Evolutionary conservation across 495 filamentous ascomycete genomes (phyloP), one percentile per base, ranked within the genome.

Genomic region (Xylaria nigripes): DNA sequence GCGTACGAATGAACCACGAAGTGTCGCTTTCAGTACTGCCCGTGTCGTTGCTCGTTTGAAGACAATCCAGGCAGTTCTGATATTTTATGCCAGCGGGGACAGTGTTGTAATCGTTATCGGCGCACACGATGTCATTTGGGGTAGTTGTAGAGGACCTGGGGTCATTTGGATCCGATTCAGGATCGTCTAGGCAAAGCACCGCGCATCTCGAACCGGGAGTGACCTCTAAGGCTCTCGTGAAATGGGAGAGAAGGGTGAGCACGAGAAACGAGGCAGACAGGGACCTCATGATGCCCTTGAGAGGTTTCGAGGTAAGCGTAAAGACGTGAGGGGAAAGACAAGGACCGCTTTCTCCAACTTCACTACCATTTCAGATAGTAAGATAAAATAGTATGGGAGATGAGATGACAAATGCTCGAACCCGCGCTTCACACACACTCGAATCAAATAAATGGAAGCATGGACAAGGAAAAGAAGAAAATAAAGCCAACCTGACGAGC

Each of bases 31-130:
- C 73, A 13, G 45, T 40, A 0, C 66, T 57, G 64, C 80, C 76
- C 15, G 70, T 56, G 52, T 73, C 78, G 6, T 69, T 68, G 51
- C 82, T 86, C n/a, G 73, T 62, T 57, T 85, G 67, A 48, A 81
- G 63, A 54, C 84, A 86, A n/a, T 69, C 65, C 23, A 85, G 49
- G 49, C 84, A 86, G 7, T 71, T 66, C 58, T 83, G 63, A 57
- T 84, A 86, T 42, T 69, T 67, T 23, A 62, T 67, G 1, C 82
- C 83, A 9, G 60, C 67, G 0, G 54, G 48, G 1, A 74, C 71
- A 9, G 58, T 62, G 15, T 67, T 68, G 57, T 73, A 85, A 4
- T 72, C 65, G 2, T 56, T 45, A 62, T 86, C 81, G 40, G 72
- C 50, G 61, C 83, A 86, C 1, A 66, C 66, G 40, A 86, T 80